phyloP scores from a whole-genome alignment of 2,329 filamentous ascomycete species.

The Lomentospora prolificans region DNA sequence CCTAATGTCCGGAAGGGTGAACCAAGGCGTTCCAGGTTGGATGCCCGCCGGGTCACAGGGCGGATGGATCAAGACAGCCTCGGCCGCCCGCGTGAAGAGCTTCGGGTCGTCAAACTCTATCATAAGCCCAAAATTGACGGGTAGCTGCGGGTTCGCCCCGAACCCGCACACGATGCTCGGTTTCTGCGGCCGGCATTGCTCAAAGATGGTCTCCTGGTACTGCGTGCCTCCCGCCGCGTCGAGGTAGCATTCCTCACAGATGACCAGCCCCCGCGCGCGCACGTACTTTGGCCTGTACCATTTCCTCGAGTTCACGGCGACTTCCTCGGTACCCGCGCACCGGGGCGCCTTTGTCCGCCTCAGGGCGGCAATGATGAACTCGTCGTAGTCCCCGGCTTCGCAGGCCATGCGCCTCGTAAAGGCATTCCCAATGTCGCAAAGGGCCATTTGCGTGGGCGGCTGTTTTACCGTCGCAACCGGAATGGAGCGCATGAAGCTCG shows the following conservation, averaged over 20 bases:
- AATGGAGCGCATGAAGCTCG: not conserved
- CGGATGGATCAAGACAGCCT: not conserved
- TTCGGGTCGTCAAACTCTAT: conserved; percentile 5
- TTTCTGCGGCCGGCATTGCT: not conserved
- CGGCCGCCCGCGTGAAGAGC: conserved; percentile 5
- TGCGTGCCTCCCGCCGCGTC: conserved; percentile 6
- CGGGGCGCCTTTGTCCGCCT: not conserved
- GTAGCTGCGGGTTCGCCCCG: conserved; percentile 1
- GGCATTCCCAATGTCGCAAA: conserved; percentile 5
- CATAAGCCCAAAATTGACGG: conserved; percentile 9
- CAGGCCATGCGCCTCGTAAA: conserved; percentile 6
- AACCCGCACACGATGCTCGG: not conserved
- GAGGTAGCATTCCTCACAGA: conserved; percentile 6
- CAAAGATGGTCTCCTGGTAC: conserved; percentile 8
- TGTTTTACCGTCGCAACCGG: not conserved
- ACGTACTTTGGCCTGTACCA: conserved; percentile 2
- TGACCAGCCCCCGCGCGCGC: not conserved
- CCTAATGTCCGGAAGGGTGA: conserved; percentile 3
- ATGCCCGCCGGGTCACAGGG: conserved; percentile 2
- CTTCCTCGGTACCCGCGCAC: not conserved
- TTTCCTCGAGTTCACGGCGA: not conserved
- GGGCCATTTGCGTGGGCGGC: conserved; percentile 7
- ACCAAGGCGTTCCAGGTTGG: not conserved
- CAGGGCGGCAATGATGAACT: conserved; percentile 1
- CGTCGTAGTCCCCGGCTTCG: conserved; percentile 8